Percentiles rank a stretch among this genome's conserved stretches.
These are phyloP conservation scores for Cylindricascospora bacillispora DNA, from an alignment of 1,139 yeast genomes.

Conservation along the genomic window DNA sequence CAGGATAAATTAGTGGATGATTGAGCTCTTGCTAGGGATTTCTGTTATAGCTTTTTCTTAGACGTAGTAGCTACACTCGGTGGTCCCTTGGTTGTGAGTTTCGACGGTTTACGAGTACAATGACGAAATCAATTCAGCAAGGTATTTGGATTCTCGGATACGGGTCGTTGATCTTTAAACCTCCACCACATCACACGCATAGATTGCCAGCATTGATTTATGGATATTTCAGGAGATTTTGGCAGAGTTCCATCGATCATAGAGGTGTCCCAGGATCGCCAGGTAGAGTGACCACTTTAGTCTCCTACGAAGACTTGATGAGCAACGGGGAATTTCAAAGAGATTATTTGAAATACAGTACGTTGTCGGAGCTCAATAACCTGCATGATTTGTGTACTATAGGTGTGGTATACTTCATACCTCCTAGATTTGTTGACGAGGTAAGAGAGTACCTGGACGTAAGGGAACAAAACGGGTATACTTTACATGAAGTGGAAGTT, in stretches of 20 bases:
- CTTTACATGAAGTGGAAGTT: slow-evolving; percentile 58
- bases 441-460: slow-evolving; percentile 62
- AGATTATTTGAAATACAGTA: slow-evolving; percentile 24
- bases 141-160: slow-evolving; percentile 94
- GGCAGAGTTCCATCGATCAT: slow-evolving; percentile 88
- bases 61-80: too few species aligned
- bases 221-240: slow-evolving; percentile 72
- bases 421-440: slow-evolving; percentile 44
- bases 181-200: slow-evolving; percentile 62
- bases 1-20: too few species aligned
- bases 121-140: too few species aligned
- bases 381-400: slow-evolving; percentile 44
- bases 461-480: slow-evolving; percentile 83
- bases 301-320: slow-evolving; percentile 45
- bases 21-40: too few species aligned
- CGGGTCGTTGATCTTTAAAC: slow-evolving; percentile 83
- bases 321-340: slow-evolving; percentile 30
- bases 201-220: slow-evolving; percentile 60
- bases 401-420: slow-evolving; percentile 82
- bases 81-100: too few species aligned
- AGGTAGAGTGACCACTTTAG: slow-evolving; percentile 77
- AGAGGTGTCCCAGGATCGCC: slow-evolving; percentile 78
- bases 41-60: too few species aligned
- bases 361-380: too few species aligned
- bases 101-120: too few species aligned